Evolutionary conservation across 148 eudicot species (phyloP), one percentile per base, ranked within the genome.

Genomic region (Heliosperma pusillum): DNA sequence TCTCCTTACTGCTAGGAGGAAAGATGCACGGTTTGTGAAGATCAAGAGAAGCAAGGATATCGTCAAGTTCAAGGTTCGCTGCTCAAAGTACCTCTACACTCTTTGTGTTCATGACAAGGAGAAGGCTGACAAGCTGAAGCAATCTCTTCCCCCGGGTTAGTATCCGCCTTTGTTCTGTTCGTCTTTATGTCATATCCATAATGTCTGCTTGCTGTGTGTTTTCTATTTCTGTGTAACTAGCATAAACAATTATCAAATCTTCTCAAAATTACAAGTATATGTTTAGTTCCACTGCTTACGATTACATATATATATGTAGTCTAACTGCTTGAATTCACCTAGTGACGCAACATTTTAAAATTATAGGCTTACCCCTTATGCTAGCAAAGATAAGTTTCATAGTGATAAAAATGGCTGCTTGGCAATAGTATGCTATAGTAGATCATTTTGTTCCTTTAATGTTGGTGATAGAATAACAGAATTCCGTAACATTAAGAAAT

Each of bases 11-110:
- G 88, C 88, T 52, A 76, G 88, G 60, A 85, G 88, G 84, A 85
- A 85, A 69, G 88, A 85, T 83, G 88, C 88, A 17, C 86, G 88
- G 24, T 85, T 85, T 30, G 86, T 85, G 86, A 85, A 83, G 79
- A 85, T 85, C 82, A 83, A 85, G 84, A 83, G 86, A 36, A 83
- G 86, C 79, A 83, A 77, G 76, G 86, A 80, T 67, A 83, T 77
- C 0, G 86, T 80, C 24, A 80, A 80, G 66, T 80, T 80, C 75
- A 80, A 80, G 82, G 82, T 80, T 17, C 82, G 82, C 50, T 80
- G 82, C 75, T 80, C 82, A 66, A 75, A 75, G 82, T 80, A 80
- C 62, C 82, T 80, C 9, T 83, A 83, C 86, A 83, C 86, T 13
- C 86, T 83, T 0, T 83, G 83, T 72, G 86, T 83, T 44, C 73